Evolutionary conservation across 169 alveolate species (phyloP).

Genomic region (Eimeria necatrix): DNA sequence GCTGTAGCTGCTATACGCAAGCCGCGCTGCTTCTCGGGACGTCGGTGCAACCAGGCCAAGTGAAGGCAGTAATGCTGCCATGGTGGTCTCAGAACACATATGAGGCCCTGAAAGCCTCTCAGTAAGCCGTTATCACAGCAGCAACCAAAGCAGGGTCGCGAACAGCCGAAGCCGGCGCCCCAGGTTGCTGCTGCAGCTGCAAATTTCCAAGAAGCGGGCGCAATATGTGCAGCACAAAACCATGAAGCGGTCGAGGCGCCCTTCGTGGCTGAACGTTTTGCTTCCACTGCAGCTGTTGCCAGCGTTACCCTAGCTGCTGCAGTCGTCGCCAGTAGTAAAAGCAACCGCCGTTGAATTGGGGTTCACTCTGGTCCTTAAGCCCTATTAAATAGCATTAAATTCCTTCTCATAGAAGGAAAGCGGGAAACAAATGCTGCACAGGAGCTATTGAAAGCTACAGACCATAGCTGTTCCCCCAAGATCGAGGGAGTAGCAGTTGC

Average conservation of each 20-base stretch:
- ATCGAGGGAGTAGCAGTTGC: conserved; percentile 21
- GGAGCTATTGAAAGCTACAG: neutral
- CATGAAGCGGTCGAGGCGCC: neutral
- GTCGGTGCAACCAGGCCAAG: neutral
- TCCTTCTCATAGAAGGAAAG: too few species aligned
- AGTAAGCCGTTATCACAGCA: neutral
- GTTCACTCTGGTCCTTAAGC: too few species aligned
- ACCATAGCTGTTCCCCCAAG: neutral
- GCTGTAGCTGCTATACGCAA: neutral
- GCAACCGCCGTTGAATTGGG: neutral
- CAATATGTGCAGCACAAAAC: too few species aligned
- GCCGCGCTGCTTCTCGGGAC: neutral
- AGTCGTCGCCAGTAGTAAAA: neutral
- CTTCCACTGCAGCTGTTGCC: neutral
- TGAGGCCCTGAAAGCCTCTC: neutral
- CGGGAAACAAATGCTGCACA: too few species aligned
- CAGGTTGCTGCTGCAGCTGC: conserved; percentile 21
- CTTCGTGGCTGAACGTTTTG: neutral
- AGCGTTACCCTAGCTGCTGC: neutral
- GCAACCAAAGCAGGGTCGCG: neutral
- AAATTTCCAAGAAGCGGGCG: neutral
- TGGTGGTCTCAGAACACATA: neutral
- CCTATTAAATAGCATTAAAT: too few species aligned
- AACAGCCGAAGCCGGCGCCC: neutral
- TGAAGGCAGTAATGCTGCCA: neutral